Base-by-base conservation (phyloP, 2,329 filamentous ascomycete genomes). In the Blastomyces silverae region DNA sequence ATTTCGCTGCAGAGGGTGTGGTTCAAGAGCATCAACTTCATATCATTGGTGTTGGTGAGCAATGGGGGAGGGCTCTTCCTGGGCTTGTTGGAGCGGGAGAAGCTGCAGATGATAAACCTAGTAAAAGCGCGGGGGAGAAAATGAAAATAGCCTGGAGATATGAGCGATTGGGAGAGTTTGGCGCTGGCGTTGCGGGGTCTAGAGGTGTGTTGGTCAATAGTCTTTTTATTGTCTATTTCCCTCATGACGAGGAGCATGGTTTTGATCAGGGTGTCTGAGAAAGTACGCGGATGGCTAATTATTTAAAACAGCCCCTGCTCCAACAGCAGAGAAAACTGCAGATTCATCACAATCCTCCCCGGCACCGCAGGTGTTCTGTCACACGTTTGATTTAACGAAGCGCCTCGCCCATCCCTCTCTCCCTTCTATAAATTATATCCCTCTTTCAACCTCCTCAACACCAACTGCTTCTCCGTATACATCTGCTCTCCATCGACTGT, bases 101-200 rank as follows among this genome's bases (percentile, higher is more conserved):
- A 70, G 70, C 73, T 56, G 74, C 81, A 42, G 79, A 81, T 44
- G 76, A 79, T 55, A 79, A 77, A 64, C 71, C 73, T 11, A 74
- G 73, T 53, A 72, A 72, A 71, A 72, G 75, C 75, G 78, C 75
- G 69, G 82, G 83, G 17, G 89, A 93, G 67, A 92, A 88, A 77
- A 97, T 99, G 94, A 97, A 96, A 80, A 99, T 99, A 80, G 94
- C 94, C 3, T 99, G 94, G 94, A 85, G 94, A 75, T 99, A 99
- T 78, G 92, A 97, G 77, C 85, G 87, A 44, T 77, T 97, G 63
- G 89, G 89, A 20, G 88, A 89, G 69, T 87, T 87, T 70, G 86
- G 86, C 53, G 82, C 81, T 66, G 78, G 82, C 62, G 76, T 79
- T 66, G 74, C 80, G 67, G 80, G 80, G 66, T 80, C 79, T 71